Evolutionary conservation across 2,329 filamentous ascomycete species (phyloP), one percentile per base, ranked within the genome.

Genomic region (Camptophora hylomeconis): DNA sequence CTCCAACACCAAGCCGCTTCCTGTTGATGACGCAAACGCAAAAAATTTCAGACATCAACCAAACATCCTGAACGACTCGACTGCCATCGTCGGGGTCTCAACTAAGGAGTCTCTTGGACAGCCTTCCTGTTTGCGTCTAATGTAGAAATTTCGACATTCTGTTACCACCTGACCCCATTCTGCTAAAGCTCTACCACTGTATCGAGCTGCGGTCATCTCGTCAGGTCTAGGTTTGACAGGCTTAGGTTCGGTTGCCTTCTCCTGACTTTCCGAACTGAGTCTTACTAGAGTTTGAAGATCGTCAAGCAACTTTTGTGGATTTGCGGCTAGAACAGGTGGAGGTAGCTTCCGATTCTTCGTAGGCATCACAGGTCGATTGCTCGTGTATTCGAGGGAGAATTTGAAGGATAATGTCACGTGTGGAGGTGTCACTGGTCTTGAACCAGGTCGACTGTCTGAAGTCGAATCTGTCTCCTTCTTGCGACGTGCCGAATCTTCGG

Each of bases 311-410:
- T 58, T 42, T 39, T 74, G 68, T 2, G 70, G 67, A 6, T 63
- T 61, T 7, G 64, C 50, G 1, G 72, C 72, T 8, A 76, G 58
- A 21, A 61, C 60, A 2, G 72, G 72, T 6, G 66, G 60, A 28
- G 58, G 57, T 5, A 76, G 56, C 4, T 63, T 62, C 51, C 57
- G 56, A 60, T 70, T 51, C 52, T 65, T 51, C 50, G 57, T 49
- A 42, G 65, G 36, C 48, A 56, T 51, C 42, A 61, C 48, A 47
- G 65, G 52, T 44, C 65, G 64, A 9, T 22, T 24, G 33, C 71
- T 67, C 26, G 67, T 61, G 62, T 65, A 75, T 47, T 79, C 74
- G n/a, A 79, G 56, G 1, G 72, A 75, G 47, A 79, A 79, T 35
- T 71, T 74, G 58, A 79, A 79, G 38, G 62, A 70, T 40, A 67